Conservation (phyloP, 306 rosid species). For the Castanopsis chinensis region DNA sequence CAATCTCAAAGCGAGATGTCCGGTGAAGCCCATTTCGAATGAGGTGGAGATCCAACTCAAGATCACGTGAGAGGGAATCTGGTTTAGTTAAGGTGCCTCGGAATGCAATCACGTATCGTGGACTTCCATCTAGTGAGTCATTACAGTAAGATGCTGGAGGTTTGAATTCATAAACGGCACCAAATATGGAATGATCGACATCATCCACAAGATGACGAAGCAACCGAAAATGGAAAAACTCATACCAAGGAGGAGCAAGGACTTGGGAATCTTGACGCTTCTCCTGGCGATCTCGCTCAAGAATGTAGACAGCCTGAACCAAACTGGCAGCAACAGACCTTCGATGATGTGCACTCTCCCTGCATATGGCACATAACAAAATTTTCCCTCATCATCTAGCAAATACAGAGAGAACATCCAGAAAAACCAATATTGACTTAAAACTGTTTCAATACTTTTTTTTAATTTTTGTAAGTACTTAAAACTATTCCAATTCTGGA, state of each 20-base stretch:
- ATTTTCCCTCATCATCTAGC: conserved; percentile 10
- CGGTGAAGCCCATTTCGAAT: conserved; percentile 66
- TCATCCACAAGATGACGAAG: conserved; percentile 65
- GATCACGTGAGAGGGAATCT: conserved; percentile 60
- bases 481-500: neutral
- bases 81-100: conserved; percentile 73
- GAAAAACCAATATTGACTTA: neutral
- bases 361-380: conserved; percentile 22
- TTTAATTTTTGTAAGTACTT: no score
- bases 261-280: conserved; percentile 59
- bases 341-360: conserved; percentile 67
- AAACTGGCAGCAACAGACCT: conserved; percentile 87
- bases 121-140: conserved; percentile 47
- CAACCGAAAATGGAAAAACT: conserved; percentile 73
- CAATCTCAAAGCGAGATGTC: conserved; percentile 75
- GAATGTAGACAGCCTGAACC: conserved; percentile 83
- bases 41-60: conserved; percentile 63
- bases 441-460: neutral
- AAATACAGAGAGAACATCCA: conserved; percentile 1
- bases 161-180: conserved; percentile 77
- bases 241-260: conserved; percentile 87
- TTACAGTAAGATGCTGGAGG: conserved; percentile 46
- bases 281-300: conserved; percentile 76
- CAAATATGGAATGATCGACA: conserved; percentile 77
- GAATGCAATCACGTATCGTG: conserved; percentile 72